Conservation (phyloP, 345 rosid genomes). For the Laguncularia racemosa region DNA sequence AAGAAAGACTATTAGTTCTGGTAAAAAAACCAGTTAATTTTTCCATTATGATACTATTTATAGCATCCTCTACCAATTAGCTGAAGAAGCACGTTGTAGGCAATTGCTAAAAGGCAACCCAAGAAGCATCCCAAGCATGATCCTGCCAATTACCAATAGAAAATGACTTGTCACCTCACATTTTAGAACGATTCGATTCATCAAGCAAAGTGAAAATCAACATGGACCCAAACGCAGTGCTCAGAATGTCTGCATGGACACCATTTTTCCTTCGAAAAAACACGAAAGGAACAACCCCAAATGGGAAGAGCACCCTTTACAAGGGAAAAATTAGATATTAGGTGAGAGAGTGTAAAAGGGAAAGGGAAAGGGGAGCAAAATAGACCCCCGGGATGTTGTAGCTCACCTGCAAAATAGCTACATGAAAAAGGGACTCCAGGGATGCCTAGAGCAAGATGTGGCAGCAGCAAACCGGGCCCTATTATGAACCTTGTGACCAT, state of each 20-base stretch:
- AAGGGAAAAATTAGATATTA: background rate
- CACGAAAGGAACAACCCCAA: conserved; percentile 59
- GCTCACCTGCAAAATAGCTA: conserved; percentile 15
- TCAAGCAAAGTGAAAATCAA: background rate
- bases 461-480: conserved; percentile 18
- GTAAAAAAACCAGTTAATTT: no score
- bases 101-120: conserved; percentile 39
- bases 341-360: background rate
- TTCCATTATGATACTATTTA: no score
- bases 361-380: background rate
- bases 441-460: conserved; percentile 13
- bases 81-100: conserved; percentile 26
- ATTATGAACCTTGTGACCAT: conserved; percentile 12
- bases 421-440: conserved; percentile 10
- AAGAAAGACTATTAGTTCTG: no score
- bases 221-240: conserved; percentile 54
- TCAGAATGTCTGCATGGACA: conserved; percentile 61
- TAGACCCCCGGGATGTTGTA: background rate
- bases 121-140: conserved; percentile 40
- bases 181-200: no score
- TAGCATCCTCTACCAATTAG: no score
- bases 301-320: conserved; percentile 78
- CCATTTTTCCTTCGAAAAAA: conserved; percentile 64
- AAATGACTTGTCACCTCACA: background rate
- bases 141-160: conserved; percentile 19